Evolutionary conservation across 805 yeast genomes (phyloP).

Genomic region (Kuraishia borneana): DNA sequence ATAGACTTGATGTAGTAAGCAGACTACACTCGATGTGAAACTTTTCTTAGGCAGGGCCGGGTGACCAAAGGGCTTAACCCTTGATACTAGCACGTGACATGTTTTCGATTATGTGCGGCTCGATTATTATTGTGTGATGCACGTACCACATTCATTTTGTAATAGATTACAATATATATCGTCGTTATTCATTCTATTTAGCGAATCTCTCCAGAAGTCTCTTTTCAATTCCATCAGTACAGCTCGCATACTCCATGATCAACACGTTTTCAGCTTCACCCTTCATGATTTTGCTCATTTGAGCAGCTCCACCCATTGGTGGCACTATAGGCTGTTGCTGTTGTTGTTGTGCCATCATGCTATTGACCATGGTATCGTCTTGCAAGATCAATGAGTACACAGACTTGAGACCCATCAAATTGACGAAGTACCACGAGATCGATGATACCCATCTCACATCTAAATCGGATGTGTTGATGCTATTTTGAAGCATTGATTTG

Average conservation of each 20-base stretch:
- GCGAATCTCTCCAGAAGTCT: slow-evolving; percentile 32
- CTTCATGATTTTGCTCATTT: slow-evolving; percentile 50
- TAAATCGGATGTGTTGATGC: slow-evolving; percentile 73
- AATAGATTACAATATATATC: not conserved
- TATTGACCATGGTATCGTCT: slow-evolving; percentile 32
- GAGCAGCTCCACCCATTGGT: slow-evolving; percentile 45
- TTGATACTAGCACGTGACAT: not conserved
- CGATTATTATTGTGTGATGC: not conserved
- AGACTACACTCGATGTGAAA: not conserved
- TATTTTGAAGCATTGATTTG: slow-evolving; percentile 85
- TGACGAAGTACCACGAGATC: slow-evolving; percentile 92
- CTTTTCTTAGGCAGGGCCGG: not conserved
- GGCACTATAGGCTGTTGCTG: slow-evolving; percentile 11
- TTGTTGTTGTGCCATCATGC: slow-evolving; percentile 30
- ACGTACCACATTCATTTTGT: not conserved
- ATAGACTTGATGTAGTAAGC: not conserved
- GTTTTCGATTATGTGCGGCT: no score
- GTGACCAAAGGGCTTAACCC: not conserved
- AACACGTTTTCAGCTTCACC: slow-evolving; percentile 63
- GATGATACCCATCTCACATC: slow-evolving; percentile 90
- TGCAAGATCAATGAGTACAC: slow-evolving; percentile 63
- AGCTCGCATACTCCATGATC: slow-evolving; percentile 43
- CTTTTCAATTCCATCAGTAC: slow-evolving; percentile 50
- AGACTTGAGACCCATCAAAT: slow-evolving; percentile 73
- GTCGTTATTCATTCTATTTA: slow-evolving; percentile 1